These are phyloP conservation scores for Pichia sp. DNA, from an alignment of 1,139 yeast species.

Conservation along the genomic window DNA sequence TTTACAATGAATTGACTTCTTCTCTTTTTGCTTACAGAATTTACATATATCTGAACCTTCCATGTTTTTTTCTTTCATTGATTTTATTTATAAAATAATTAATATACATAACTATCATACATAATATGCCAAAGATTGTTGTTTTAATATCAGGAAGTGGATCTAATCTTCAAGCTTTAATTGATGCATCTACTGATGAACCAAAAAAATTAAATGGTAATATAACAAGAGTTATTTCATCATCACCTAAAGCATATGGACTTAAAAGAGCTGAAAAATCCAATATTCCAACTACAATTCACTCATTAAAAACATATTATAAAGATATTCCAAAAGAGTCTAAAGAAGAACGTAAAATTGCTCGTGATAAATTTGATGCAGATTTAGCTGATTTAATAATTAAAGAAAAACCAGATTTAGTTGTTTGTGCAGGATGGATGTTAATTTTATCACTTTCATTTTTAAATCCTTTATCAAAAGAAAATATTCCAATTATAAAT, in stretches of 20 bases:
- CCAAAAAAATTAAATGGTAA: conserved; percentile 43
- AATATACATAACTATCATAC: not conserved
- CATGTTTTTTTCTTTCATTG: no score
- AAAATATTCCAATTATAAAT: conserved; percentile 73
- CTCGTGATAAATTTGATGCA: conserved; percentile 65
- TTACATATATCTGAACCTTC: no score
- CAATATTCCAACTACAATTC: conserved; percentile 62
- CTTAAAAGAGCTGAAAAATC: conserved; percentile 68
- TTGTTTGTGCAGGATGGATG: conserved; percentile 99
- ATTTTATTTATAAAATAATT: no score
- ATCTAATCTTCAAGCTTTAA: conserved; percentile 86
- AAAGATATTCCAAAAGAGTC: conserved; percentile 62
- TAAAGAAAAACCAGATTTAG: conserved; percentile 55
- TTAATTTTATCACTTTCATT: conserved; percentile 77
- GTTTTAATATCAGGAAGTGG: conserved; percentile 95
- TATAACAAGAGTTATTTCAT: conserved; percentile 74
- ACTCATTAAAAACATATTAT: conserved; percentile 69
- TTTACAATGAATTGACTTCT: no score
- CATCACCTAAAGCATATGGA: conserved; percentile 79
- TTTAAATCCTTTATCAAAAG: conserved; percentile 55
- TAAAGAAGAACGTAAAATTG: conserved; percentile 46
- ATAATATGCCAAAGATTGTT: conserved; percentile 28
- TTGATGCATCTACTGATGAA: conserved; percentile 52
- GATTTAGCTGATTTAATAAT: conserved; percentile 71
- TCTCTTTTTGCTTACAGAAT: no score